Evolutionary conservation across 2,329 filamentous ascomycete genomes (phyloP).

Genomic region (Nemania sp.): DNA sequence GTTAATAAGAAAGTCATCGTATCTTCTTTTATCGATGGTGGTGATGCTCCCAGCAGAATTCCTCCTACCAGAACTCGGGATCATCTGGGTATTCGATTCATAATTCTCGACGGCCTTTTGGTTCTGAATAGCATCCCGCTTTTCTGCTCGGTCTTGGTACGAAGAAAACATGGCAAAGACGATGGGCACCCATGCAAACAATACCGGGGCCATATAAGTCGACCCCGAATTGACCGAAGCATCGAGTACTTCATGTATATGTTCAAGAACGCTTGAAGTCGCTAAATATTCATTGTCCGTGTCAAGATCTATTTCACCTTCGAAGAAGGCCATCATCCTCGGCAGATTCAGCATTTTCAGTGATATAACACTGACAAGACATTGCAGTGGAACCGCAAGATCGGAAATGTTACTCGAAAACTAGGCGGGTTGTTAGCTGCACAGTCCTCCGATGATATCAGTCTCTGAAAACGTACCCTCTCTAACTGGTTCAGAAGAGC

Average conservation of each 20-base stretch:
- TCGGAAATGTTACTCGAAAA: slow-evolving; percentile 41
- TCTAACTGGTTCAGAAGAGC: slow-evolving; percentile 70
- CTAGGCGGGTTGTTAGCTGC: slow-evolving; percentile 45
- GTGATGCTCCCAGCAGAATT: slow-evolving; percentile 67
- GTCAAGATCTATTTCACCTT: slow-evolving; percentile 52
- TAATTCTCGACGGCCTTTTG: slow-evolving; percentile 62
- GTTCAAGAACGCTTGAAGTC: slow-evolving; percentile 69
- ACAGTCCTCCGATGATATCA: slow-evolving; percentile 31
- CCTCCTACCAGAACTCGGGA: slow-evolving; percentile 50
- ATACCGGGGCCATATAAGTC: slow-evolving; percentile 70
- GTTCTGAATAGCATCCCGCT: slow-evolving; percentile 61
- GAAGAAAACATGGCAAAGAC: slow-evolving; percentile 70
- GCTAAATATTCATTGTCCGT: slow-evolving; percentile 64
- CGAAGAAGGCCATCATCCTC: slow-evolving; percentile 60
- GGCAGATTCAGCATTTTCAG: slow-evolving; percentile 71
- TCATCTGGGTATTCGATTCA: slow-evolving; percentile 53
- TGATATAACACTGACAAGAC: slow-evolving; percentile 71
- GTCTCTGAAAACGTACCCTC: slow-evolving; percentile 48
- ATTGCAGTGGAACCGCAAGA: slow-evolving; percentile 67
- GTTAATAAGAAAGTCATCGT: slow-evolving; percentile 61
- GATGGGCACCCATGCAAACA: slow-evolving; percentile 82
- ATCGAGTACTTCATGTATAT: slow-evolving; percentile 73
- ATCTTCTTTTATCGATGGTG: slow-evolving; percentile 63
- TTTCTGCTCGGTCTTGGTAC: slow-evolving; percentile 65
- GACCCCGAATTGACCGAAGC: slow-evolving; percentile 60